These are phyloP conservation scores for Colletotrichum tofieldiae DNA, from an alignment of 2,329 filamentous ascomycete species.

Conservation along the genomic window DNA sequence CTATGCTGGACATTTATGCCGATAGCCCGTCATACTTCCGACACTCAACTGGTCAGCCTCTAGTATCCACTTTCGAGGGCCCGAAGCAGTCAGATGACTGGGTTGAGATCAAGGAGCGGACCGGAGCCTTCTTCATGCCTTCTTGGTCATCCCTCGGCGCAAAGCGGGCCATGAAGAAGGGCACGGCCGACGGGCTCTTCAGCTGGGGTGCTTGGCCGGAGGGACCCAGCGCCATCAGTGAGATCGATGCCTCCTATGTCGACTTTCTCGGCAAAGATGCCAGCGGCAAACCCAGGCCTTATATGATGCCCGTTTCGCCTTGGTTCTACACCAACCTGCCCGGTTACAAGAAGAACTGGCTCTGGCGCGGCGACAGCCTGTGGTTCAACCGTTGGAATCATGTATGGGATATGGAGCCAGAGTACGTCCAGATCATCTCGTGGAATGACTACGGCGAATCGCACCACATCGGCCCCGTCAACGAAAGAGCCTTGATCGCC, in stretches of 20 bases:
- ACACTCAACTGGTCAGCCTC: conserved; percentile 47
- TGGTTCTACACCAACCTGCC: not conserved
- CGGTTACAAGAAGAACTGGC: not conserved
- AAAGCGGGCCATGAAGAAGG: conserved; percentile 38
- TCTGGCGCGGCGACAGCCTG: not conserved
- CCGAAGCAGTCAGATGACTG: too few species aligned
- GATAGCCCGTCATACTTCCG: conserved; percentile 38
- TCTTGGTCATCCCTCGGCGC: conserved; percentile 45
- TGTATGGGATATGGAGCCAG: not conserved
- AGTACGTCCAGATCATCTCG: not conserved
- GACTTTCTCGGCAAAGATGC: not conserved
- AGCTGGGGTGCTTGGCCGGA: conserved; percentile 59
- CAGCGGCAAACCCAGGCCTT: not conserved
- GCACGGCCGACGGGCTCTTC: conserved; percentile 53
- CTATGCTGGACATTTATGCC: conserved; percentile 21
- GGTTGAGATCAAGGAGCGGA: too few species aligned
- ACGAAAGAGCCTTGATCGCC: not conserved
- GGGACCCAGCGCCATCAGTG: conserved; percentile 67
- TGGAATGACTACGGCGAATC: too few species aligned
- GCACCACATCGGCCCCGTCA: not conserved
- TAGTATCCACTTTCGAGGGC: conserved; percentile 22
- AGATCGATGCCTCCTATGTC: not conserved
- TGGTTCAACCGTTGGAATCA: not conserved
- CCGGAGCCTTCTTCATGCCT: too few species aligned
- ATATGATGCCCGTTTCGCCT: not conserved